Conservation (phyloP, 192 early-diverging fungal species). For the Backusella tarrabulga region DNA sequence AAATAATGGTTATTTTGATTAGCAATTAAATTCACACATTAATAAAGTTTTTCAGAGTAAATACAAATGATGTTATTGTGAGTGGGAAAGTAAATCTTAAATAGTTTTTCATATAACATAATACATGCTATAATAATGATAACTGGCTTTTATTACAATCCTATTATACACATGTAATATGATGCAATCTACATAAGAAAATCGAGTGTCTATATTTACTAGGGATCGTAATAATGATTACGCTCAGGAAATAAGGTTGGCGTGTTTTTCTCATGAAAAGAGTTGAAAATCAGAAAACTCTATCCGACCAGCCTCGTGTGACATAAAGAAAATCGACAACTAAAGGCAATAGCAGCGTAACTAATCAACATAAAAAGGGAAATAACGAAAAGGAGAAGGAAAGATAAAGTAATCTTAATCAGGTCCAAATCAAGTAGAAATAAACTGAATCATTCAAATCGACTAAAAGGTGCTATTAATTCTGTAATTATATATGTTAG, state of each 20-base stretch:
- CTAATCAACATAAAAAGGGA: not conserved
- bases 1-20: not conserved
- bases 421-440: not conserved
- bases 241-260: not conserved
- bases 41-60: not conserved
- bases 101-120: not conserved
- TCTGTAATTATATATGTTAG: not conserved
- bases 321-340: not conserved
- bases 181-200: not conserved
- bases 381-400: not conserved
- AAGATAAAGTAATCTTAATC: conserved; percentile 1
- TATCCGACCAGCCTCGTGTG: not conserved
- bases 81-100: not conserved
- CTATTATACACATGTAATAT: not conserved
- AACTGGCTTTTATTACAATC: not conserved
- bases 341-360: not conserved
- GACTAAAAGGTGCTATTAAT: not conserved
- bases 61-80: not conserved
- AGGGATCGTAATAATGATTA: not conserved
- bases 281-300: not conserved
- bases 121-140: not conserved
- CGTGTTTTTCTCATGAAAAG: not conserved
- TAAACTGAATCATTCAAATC: not conserved
- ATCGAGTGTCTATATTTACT: not conserved
- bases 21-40: conserved; percentile 9